Percentiles rank a stretch among this genome's conserved stretches.
Conservation (phyloP, 73 alveolate species). For the Durusdinium trenchii region DNA sequence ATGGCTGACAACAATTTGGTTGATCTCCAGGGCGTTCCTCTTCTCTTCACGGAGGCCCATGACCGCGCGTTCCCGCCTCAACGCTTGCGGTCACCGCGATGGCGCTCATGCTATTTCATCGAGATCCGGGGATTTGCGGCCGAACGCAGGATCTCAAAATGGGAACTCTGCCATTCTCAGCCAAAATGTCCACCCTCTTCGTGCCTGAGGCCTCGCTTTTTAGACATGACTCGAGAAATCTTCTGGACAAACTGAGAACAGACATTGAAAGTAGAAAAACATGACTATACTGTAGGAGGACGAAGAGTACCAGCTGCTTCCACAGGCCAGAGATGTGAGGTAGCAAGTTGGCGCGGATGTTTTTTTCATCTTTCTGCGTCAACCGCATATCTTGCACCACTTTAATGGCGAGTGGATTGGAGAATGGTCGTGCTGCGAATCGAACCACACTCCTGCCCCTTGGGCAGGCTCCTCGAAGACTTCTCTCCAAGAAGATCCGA, state of each 20-base stretch:
- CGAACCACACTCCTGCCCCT: no score
- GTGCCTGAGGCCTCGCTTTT: conserved; percentile 51
- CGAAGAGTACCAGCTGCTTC: conserved; percentile 84
- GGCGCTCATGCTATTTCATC: no score
- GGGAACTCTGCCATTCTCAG: conserved; percentile 29
- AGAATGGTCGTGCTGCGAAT: no score
- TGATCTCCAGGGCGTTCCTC: conserved; percentile 75
- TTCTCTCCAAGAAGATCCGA: conserved; percentile 65
- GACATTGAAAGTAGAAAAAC: background rate
- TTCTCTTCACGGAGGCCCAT: conserved; percentile 63
- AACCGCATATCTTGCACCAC: no score
- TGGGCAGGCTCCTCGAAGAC: conserved; percentile 86
- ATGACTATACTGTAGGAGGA: conserved; percentile 74
- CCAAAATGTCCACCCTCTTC: background rate
- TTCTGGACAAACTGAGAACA: background rate
- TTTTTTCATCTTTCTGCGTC: no score
- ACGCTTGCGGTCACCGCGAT: no score
- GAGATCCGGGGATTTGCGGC: no score
- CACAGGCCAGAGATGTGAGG: conserved; percentile 24
- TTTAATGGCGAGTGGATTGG: no score
- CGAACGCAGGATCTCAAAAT: conserved; percentile 11
- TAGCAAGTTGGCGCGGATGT: background rate
- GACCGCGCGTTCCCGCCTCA: no score
- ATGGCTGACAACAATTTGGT: conserved; percentile 42
- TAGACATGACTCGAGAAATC: background rate